These are phyloP conservation scores for Conoideocrella luteorostrata DNA, from an alignment of 2,329 filamentous ascomycete species.

Conservation along the genomic window DNA sequence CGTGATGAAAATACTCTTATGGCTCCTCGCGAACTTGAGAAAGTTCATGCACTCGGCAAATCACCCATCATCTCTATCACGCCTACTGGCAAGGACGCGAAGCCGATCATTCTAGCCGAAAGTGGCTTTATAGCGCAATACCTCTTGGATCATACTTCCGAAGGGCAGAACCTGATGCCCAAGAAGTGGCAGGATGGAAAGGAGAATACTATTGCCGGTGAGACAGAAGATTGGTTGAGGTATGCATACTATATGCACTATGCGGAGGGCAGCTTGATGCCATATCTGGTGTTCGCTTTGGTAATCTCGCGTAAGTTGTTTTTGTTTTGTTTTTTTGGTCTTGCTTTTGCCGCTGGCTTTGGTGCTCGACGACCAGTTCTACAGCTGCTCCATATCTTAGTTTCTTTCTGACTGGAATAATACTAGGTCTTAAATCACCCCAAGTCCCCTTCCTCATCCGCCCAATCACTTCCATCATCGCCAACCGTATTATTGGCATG, in stretches of 20 bases:
- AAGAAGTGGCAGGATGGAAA: constrained; percentile 50
- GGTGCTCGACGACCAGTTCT: too few species aligned
- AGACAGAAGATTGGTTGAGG: constrained; percentile 54
- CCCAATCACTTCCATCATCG: constrained; percentile 42
- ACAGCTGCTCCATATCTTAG: too few species aligned
- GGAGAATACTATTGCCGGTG: constrained; percentile 50
- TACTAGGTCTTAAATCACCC: constrained; percentile 35
- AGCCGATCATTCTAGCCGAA: constrained; percentile 66
- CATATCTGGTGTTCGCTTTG: constrained; percentile 57
- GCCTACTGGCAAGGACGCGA: constrained; percentile 26
- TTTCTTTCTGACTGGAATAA: not conserved
- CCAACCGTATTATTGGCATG: constrained; percentile 30
- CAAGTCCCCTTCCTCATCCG: constrained; percentile 47
- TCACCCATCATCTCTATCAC: constrained; percentile 69
- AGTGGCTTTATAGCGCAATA: constrained; percentile 79
- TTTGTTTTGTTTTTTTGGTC: not conserved
- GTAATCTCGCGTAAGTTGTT: constrained; percentile 44
- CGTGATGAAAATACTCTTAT: constrained; percentile 53
- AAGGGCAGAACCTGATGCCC: constrained; percentile 43
- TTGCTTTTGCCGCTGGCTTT: not conserved
- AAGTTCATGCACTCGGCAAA: constrained; percentile 81
- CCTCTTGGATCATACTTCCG: constrained; percentile 57
- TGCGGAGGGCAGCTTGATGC: constrained; percentile 77
- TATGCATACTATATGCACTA: constrained; percentile 74
- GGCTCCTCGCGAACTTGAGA: constrained; percentile 70